These are phyloP conservation scores for Chrysoporthe puriensis DNA, from an alignment of 2,329 filamentous ascomycete species.

Conservation along the genomic window DNA sequence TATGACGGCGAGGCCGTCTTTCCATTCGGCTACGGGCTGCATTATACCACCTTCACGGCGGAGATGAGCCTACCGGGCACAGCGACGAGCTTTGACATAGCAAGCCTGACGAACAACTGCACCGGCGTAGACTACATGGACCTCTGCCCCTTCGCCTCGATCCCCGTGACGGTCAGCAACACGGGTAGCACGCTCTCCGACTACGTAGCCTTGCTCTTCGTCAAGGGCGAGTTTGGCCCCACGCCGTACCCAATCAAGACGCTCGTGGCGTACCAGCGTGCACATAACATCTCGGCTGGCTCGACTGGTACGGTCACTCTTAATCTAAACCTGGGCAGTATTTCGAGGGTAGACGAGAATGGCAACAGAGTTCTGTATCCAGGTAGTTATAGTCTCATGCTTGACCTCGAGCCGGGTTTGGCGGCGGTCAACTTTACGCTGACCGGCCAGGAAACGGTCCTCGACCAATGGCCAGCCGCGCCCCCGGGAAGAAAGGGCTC, in stretches of 20 bases:
- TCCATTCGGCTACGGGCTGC: conserved; percentile 59
- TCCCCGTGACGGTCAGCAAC: conserved; percentile 52
- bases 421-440: conserved; percentile 49
- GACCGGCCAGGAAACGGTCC: conserved; percentile 45
- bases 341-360: conserved; percentile 52
- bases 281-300: conserved; percentile 43
- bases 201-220: conserved; percentile 56
- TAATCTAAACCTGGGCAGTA: conserved; percentile 49
- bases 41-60: conserved; percentile 59
- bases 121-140: conserved; percentile 44
- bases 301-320: conserved; percentile 40
- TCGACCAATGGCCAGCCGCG: conserved; percentile 42
- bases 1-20: conserved; percentile 54
- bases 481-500: conserved; percentile 17
- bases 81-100: conserved; percentile 38
- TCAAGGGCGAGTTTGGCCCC: conserved; percentile 50
- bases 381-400: conserved; percentile 51
- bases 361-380: conserved; percentile 58
- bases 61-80: conserved; percentile 30
- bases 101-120: conserved; percentile 39
- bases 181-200: conserved; percentile 51
- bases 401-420: conserved; percentile 48
- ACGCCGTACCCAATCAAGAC: conserved; percentile 56
- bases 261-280: conserved; percentile 54
- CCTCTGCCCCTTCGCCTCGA: conserved; percentile 46